Percentiles rank a stretch among this genome's conserved stretches.
These are phyloP conservation scores for Boletus subcaerulescens DNA, from an alignment of 768 basidiomycete species.

Conservation along the genomic window DNA sequence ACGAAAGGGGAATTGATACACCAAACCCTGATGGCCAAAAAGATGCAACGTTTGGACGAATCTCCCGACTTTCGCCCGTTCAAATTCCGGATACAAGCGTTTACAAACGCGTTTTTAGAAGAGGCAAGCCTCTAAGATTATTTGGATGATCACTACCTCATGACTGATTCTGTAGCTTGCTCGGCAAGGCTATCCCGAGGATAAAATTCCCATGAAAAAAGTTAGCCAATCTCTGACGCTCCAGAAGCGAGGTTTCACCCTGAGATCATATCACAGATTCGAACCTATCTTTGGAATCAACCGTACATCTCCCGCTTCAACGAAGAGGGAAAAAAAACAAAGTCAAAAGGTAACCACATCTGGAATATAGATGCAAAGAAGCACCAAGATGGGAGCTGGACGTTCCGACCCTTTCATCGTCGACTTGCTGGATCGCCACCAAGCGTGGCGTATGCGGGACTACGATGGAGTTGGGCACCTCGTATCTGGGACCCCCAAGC, in stretches of 20 bases:
- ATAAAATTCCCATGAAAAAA: constrained; percentile 97
- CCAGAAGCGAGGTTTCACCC: constrained; percentile 9
- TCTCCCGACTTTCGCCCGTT: constrained; percentile 96
- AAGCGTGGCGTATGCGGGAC: constrained; percentile 73
- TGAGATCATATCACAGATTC: constrained; percentile 51
- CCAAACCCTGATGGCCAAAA: constrained; percentile 98
- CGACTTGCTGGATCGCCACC: constrained; percentile 84
- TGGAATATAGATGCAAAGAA: constrained; percentile 99
- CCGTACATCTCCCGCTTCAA: constrained; percentile 95
- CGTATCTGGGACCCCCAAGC: constrained; percentile 97
- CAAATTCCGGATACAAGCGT: constrained; percentile 98
- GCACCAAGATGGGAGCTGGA: constrained; percentile 69
- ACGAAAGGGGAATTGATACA: constrained; percentile 96
- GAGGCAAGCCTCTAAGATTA: constrained; percentile 49
- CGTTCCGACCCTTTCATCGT: constrained; percentile 84
- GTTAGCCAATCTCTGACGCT: constrained; percentile 38
- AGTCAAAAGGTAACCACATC: constrained; percentile 98
- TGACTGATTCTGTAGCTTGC: constrained; percentile 55
- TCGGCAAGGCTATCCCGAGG: constrained; percentile 83
- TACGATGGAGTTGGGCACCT: constrained; percentile 87
- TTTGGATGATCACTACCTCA: constrained; percentile 1
- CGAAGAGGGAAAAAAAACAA: constrained; percentile 98
- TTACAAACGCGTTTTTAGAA: constrained; percentile 93
- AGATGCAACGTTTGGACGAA: constrained; percentile 96
- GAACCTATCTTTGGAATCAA: constrained; percentile 95